These are phyloP conservation scores for Saccharomycopsis crataegensis DNA, from an alignment of 1,139 yeast genomes.

Conservation along the genomic window DNA sequence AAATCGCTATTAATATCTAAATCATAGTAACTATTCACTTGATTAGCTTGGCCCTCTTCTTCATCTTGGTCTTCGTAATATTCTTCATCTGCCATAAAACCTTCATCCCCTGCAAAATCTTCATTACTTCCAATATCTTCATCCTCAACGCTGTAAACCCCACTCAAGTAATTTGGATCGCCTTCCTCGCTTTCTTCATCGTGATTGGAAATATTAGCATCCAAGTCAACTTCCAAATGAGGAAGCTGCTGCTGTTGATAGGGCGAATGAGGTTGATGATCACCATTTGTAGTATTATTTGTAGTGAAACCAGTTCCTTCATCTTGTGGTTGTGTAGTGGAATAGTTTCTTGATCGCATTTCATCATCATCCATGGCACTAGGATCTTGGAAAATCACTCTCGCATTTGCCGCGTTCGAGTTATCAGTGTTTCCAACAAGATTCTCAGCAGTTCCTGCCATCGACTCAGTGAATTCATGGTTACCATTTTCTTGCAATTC, in stretches of 20 bases:
- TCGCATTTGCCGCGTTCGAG: conserved; percentile 12
- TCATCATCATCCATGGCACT: neutral
- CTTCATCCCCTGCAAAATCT: conserved; percentile 21
- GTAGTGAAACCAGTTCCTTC: conserved; percentile 18
- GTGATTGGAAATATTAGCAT: conserved; percentile 42
- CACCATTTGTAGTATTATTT: conserved; percentile 12
- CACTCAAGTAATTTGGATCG: conserved; percentile 20
- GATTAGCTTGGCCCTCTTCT: neutral
- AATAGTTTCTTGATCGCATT: neutral
- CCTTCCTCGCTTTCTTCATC: conserved; percentile 26
- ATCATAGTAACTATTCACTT: neutral
- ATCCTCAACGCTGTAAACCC: conserved; percentile 25
- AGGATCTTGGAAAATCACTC: conserved; percentile 11
- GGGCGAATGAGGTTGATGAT: neutral
- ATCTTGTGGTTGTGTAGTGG: conserved; percentile 15
- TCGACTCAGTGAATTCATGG: neutral
- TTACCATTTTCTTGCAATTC: conserved; percentile 28
- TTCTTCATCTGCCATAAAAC: conserved; percentile 20
- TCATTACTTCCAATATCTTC: conserved; percentile 27
- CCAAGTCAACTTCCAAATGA: conserved; percentile 32
- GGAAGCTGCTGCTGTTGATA: neutral
- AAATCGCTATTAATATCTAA: conserved; percentile 2
- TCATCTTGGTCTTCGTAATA: conserved; percentile 15
- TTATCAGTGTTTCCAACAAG: conserved; percentile 25
- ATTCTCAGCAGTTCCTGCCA: conserved; percentile 25